phyloP scores from a whole-genome alignment of 495 filamentous ascomycete species.

The Chaetomium cochliodes region DNA sequence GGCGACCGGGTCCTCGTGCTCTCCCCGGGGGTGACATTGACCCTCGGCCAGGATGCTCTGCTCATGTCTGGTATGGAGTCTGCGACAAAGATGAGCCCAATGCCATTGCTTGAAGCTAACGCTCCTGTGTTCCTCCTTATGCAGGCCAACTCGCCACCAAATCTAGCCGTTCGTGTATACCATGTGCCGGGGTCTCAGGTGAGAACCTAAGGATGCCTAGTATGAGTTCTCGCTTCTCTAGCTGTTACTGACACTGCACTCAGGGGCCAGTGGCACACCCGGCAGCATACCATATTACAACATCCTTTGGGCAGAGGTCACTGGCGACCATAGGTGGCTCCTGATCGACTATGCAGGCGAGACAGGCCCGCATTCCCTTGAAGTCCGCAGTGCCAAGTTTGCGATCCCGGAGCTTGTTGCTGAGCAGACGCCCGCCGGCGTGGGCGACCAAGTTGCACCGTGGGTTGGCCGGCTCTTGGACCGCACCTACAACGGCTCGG shows the following conservation, averaged over 20 bases:
- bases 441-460: conserved; percentile 52
- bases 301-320: conserved; percentile 73
- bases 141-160: conserved; percentile 27
- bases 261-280: conserved; percentile 25
- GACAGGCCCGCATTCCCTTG: conserved; percentile 23
- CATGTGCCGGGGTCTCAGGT: conserved; percentile 22
- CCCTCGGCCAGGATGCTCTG: conserved; percentile 25
- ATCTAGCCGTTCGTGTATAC: conserved; percentile 26
- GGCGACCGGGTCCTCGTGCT: conserved; percentile 27
- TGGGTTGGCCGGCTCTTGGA: conserved; percentile 67
- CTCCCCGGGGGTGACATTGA: conserved; percentile 31
- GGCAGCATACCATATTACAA: conserved; percentile 70
- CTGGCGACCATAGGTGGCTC: conserved; percentile 56
- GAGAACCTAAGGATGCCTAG: conserved; percentile 10
- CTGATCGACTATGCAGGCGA: conserved; percentile 70
- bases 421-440: conserved; percentile 8
- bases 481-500: conserved; percentile 65
- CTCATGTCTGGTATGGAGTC: conserved; percentile 27
- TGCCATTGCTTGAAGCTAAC: background rate
- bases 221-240: background rate
- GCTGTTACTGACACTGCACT: conserved; percentile 1
- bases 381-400: conserved; percentile 30
- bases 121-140: background rate
- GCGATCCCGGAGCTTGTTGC: conserved; percentile 19
- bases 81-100: background rate